Evolutionary conservation across 116 monocot species (phyloP), one percentile per base, ranked within the genome.

Genomic region (Posidonia oceanica): DNA sequence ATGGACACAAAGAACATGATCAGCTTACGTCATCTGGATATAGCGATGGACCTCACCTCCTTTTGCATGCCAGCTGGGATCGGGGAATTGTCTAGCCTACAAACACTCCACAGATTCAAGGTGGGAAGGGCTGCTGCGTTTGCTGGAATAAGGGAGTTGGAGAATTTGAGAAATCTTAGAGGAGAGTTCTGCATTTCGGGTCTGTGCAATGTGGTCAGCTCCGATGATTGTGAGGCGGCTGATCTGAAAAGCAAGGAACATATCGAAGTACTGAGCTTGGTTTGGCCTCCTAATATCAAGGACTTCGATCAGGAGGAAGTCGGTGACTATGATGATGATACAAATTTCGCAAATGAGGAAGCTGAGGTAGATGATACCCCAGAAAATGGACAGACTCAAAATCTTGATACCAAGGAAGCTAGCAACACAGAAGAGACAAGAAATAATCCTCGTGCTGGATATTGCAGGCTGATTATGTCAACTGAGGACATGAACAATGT

Each of bases 11-110:
- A 36, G 7, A 72, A 77, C 3, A 54, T 86, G 72, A 48, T 12
- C 7, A 48, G 48, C 12, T 53, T 29, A 14, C 80, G 59, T 17
- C 73, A 82, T 3, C 48, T 41, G 10, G 54, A 72, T 39, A 18
- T 51, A 4, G 23, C 22, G n/a, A 57, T 57, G 17, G 3, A 0
- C 58, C 1, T 36, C 14, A 14, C 77, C 17, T 29, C 29, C 29
- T 48, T 48, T 10, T 61, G 51, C 59, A 63, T 85, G 63, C 81
- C 84, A 23, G 18, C 7, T 40, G 70, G 73, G 3, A 54, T 85
- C 5, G 70, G 64, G 14, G 20, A 70, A 55, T 54, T 82, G 10
- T 79, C 51, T n/a, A 5, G 39, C 38, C 70, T 81, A 3, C 69
- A 66, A 65, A 78, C 63, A 16, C 37, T 69, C 3, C 5, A 3